A percentile compares a stretch with the other conserved stretches of the same genome.
phyloP scores from a whole-genome alignment of 2,329 filamentous ascomycete genomes.

The Fusarium nelsonii region DNA sequence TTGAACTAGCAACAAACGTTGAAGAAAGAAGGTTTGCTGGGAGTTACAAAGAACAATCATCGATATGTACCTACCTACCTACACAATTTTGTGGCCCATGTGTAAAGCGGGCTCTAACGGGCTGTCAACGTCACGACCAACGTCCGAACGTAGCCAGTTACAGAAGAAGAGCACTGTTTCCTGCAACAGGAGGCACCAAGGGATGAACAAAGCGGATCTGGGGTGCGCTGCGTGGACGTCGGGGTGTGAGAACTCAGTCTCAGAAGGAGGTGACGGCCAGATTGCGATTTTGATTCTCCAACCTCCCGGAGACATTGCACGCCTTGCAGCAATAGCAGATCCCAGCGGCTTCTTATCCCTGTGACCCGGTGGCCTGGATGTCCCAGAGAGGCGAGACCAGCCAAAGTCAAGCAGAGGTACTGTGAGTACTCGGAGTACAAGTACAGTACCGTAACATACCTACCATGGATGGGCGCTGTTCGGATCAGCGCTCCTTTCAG shows the following conservation, averaged over 20 bases:
- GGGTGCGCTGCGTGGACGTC: constrained; percentile 13
- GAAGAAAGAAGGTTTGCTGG: constrained; percentile 17
- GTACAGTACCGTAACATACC: neutral
- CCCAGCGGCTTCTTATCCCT: constrained; percentile 40
- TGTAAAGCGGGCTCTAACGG: constrained; percentile 11
- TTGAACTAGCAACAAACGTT: constrained; percentile 17
- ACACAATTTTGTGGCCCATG: constrained; percentile 1
- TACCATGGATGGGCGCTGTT: constrained; percentile 11
- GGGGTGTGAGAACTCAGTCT: constrained; percentile 29
- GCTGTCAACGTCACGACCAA: constrained; percentile 33
- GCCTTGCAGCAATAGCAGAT: constrained; percentile 36
- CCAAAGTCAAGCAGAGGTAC: constrained; percentile 22
- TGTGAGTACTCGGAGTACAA: constrained; percentile 2
- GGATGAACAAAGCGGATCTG: constrained; percentile 22
- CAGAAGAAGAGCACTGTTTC: constrained; percentile 26
- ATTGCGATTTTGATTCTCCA: constrained; percentile 38
- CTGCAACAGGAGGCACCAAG: constrained; percentile 26
- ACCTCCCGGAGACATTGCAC: constrained; percentile 36
- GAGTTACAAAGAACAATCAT: constrained; percentile 15
- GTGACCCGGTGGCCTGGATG: constrained; percentile 42
- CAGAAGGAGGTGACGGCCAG: constrained; percentile 14
- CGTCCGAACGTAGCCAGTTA: constrained; percentile 21
- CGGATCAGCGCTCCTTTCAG: constrained; percentile 34
- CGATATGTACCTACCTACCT: neutral
- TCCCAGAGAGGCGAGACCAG: constrained; percentile 25